Evolutionary conservation across 192 early-diverging fungal genomes (phyloP), one percentile per base, ranked within the genome.

Genomic region (Rhizophagus prolifer): DNA sequence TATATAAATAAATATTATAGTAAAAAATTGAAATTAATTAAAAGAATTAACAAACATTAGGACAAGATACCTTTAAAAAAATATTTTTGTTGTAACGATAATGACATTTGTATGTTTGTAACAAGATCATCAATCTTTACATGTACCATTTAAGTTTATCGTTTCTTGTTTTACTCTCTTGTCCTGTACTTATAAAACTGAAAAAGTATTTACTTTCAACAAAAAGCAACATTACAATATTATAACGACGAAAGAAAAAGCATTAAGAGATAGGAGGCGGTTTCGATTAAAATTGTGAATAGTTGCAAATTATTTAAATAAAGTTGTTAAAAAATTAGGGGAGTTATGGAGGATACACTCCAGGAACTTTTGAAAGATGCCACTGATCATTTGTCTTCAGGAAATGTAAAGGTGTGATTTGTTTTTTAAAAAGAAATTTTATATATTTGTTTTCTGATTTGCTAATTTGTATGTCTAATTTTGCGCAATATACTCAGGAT

Each of bases 321-420:
- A 67, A 67, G 65, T 67, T 67, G 61, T 28, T 62, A 41, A 21
- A 38, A 41, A 67, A 38, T 3, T 67, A 21, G 9, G n/a, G 30
- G 65, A 66, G 34, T 74, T 26, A 84, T 82, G 81, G 83, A 84
- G 19, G 79, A 84, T 73, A 84, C 79, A 79, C 81, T 44, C 41
- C 41, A 82, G 67, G 19, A 54, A 68, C 75, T 82, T 79, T 47
- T 82, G 73, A 79, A 79, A 31, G 72, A 66, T 77, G 84, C 85
- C 12, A 77, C 83, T 63, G 78, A 79, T 65, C 74, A 81, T 36
- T 66, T 87, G 21, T 78, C 84, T 30, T 46, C 77, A 26, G 84
- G 84, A 66, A 82, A 85, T 62, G 77, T 82, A 60, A 87, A 87
- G 82, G 85, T 87, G 85, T 87, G 28, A 62, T 59, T 41, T 1